Evolutionary conservation across 331 rosid genomes (phyloP).

Genomic region (Phaseolus coccineus): DNA sequence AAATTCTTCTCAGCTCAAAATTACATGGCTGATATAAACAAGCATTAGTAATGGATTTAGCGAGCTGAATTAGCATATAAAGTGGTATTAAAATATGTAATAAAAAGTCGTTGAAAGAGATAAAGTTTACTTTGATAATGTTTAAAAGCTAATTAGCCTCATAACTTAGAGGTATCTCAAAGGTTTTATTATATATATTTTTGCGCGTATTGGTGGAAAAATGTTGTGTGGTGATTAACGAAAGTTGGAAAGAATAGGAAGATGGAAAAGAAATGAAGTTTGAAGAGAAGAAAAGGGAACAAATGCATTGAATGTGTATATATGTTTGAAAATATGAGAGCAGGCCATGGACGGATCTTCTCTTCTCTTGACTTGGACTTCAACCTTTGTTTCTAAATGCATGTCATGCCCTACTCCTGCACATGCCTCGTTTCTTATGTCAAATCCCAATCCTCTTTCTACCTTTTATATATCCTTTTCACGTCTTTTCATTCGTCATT

Average conservation of each 20-base stretch:
- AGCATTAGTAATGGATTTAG: too few relatives aligned
- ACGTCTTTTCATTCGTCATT: not conserved
- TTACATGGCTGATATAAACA: too few relatives aligned
- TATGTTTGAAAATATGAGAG: constrained; percentile 14
- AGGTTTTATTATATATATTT: too few relatives aligned
- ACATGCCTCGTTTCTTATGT: constrained; percentile 2
- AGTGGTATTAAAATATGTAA: too few relatives aligned
- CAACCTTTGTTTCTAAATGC: constrained; percentile 22
- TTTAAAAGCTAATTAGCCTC: too few relatives aligned
- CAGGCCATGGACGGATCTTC: constrained; percentile 46
- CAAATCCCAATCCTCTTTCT: not conserved
- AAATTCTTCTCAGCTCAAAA: too few relatives aligned
- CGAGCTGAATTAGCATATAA: too few relatives aligned
- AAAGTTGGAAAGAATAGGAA: not conserved
- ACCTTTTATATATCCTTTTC: not conserved
- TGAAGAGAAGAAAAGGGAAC: constrained; percentile 25
- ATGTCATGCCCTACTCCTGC: constrained; percentile 21
- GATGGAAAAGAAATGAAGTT: not conserved
- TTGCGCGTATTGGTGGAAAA: not conserved
- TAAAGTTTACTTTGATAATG: too few relatives aligned
- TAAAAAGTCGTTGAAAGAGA: too few relatives aligned
- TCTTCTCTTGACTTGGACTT: constrained; percentile 26
- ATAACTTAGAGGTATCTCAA: too few relatives aligned
- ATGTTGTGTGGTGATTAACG: not conserved
- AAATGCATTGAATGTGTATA: not conserved